phyloP scores from a whole-genome alignment of 169 alveolate genomes.

The Plasmodium cynomolgi region DNA sequence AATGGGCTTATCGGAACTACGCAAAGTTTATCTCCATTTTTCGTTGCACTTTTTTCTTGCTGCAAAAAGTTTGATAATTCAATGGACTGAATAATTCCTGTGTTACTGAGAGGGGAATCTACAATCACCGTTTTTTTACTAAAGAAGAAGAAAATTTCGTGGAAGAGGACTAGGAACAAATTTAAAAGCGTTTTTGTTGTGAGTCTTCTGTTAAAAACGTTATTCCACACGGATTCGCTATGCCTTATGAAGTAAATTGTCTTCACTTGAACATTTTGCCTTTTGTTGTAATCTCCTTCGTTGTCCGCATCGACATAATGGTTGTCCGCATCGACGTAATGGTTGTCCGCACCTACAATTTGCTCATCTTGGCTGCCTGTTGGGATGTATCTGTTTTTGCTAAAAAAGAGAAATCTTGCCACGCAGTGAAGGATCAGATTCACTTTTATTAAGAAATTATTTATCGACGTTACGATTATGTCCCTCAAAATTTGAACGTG shows the following conservation, averaged over 20 bases:
- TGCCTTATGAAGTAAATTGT: slow-evolving; percentile 70
- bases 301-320: background rate
- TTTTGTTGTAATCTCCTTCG: background rate
- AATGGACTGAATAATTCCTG: slow-evolving; percentile 44
- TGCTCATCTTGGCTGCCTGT: background rate
- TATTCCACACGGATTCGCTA: slow-evolving; percentile 68
- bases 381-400: background rate
- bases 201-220: slow-evolving; percentile 11
- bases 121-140: slow-evolving; percentile 28
- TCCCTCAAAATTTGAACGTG: slow-evolving; percentile 35
- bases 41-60: background rate
- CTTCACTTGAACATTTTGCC: slow-evolving; percentile 27
- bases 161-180: background rate
- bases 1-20: background rate
- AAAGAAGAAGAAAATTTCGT: slow-evolving; percentile 35
- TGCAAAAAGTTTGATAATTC: slow-evolving; percentile 53
- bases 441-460: slow-evolving; percentile 17
- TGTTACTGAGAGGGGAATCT: slow-evolving; percentile 63
- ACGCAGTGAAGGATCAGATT: slow-evolving; percentile 1
- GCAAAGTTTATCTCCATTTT: slow-evolving; percentile 13
- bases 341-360: background rate
- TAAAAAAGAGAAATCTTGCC: background rate
- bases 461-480: background rate
- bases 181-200: background rate
- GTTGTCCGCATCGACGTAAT: background rate